phyloP scores from a whole-genome alignment of 2,329 filamentous ascomycete species.

The Trichoderma sp. region DNA sequence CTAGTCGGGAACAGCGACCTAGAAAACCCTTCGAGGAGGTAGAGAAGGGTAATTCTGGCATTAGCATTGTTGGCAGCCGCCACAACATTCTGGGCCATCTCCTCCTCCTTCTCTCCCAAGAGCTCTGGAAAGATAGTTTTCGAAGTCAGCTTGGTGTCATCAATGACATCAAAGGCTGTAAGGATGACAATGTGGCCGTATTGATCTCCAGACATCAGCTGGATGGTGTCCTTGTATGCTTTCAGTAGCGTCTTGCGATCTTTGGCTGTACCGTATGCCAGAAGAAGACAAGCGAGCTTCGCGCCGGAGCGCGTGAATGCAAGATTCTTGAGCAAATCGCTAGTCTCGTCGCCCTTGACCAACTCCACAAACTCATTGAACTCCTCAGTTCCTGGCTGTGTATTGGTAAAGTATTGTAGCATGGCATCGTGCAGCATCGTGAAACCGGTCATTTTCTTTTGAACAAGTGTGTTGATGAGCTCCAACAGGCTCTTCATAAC shows the following conservation, averaged over 20 bases:
- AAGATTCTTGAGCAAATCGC: slow-evolving; percentile 90
- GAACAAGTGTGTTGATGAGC: slow-evolving; percentile 87
- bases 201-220: slow-evolving; percentile 78
- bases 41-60: slow-evolving; percentile 70
- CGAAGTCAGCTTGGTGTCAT: slow-evolving; percentile 85
- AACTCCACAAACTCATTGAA: slow-evolving; percentile 85
- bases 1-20: slow-evolving; percentile 62
- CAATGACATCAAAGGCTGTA: slow-evolving; percentile 84
- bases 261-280: slow-evolving; percentile 87
- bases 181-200: slow-evolving; percentile 81
- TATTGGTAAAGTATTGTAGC: slow-evolving; percentile 90
- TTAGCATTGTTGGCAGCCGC: slow-evolving; percentile 66
- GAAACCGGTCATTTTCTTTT: slow-evolving; percentile 96
- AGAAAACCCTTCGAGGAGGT: slow-evolving; percentile 72
- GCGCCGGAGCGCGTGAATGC: slow-evolving; percentile 92
- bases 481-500: slow-evolving; percentile 85
- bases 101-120: slow-evolving; percentile 68
- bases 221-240: slow-evolving; percentile 86
- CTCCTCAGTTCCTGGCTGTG: slow-evolving; percentile 75
- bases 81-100: slow-evolving; percentile 64
- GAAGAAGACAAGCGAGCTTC: slow-evolving; percentile 74
- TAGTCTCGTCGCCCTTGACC: slow-evolving; percentile 87
- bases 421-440: slow-evolving; percentile 98
- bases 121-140: slow-evolving; percentile 89
- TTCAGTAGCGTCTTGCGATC: slow-evolving; percentile 87